phyloP scores from a whole-genome alignment of 2,329 filamentous ascomycete species.

The Fusarium sp. region DNA sequence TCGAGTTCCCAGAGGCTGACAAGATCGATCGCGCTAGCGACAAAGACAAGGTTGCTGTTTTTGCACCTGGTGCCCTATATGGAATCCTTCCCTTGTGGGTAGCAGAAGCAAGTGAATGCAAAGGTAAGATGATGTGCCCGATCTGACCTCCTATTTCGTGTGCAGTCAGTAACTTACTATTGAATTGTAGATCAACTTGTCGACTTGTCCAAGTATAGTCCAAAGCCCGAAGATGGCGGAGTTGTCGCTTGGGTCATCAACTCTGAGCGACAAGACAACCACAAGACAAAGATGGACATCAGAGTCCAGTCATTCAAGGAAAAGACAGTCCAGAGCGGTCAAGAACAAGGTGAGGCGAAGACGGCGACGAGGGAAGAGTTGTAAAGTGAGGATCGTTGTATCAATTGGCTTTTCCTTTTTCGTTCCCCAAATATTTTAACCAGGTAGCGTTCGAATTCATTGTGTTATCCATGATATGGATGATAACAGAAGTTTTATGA shows the following conservation, averaged over 20 bases:
- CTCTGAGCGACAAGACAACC: conserved; percentile 44
- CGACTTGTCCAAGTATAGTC: conserved; percentile 47
- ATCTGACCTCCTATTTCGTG: neutral
- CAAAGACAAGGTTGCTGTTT: conserved; percentile 56
- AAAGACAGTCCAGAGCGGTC: conserved; percentile 33
- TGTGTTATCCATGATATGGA: neutral
- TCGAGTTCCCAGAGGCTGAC: conserved; percentile 44
- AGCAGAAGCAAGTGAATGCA: conserved; percentile 56
- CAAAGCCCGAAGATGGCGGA: conserved; percentile 39
- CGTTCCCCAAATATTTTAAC: neutral
- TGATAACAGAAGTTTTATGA: neutral
- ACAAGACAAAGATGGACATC: conserved; percentile 52
- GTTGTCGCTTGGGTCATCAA: conserved; percentile 49
- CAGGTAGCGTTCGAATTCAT: neutral
- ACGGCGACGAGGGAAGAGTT: conserved; percentile 43
- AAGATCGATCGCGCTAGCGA: conserved; percentile 48
- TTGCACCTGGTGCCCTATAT: conserved; percentile 64
- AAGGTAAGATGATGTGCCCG: conserved; percentile 51
- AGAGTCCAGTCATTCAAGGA: conserved; percentile 50
- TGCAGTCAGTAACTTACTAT: conserved; percentile 8
- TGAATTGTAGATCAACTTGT: conserved; percentile 41
- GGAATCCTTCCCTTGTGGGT: conserved; percentile 62
- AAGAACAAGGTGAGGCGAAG: conserved; percentile 14
- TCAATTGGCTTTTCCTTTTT: neutral
- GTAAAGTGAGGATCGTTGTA: conserved; percentile 22